phyloP scores from a whole-genome alignment of 2,329 filamentous ascomycete species.

The Microdochium nivale region DNA sequence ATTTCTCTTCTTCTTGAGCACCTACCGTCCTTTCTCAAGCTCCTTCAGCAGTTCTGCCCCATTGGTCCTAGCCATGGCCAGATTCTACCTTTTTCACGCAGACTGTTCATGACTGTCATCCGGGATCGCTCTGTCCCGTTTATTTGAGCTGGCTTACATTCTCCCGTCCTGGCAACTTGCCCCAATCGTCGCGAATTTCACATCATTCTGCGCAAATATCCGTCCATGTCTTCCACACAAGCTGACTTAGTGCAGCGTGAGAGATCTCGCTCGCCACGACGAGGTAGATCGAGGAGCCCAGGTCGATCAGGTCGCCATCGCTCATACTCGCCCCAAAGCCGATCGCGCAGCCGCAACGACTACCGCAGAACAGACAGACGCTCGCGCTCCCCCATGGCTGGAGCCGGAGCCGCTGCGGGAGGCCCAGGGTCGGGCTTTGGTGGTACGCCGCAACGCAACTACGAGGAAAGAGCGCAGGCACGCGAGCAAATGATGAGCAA shows the following conservation, averaged over 20 bases:
- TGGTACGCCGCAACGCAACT: constrained; percentile 63
- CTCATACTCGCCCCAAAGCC: constrained; percentile 71
- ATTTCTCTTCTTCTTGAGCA: not conserved
- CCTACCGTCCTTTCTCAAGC: not conserved
- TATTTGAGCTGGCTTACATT: not conserved
- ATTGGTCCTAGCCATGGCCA: not conserved
- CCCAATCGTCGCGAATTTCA: constrained; percentile 1
- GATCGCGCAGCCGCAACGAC: constrained; percentile 70
- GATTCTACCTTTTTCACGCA: not conserved
- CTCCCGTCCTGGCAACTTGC: not conserved
- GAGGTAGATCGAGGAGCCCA: constrained; percentile 77
- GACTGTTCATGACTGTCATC: too few relatives aligned
- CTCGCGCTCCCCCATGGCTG: constrained; percentile 83
- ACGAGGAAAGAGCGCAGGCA: constrained; percentile 73
- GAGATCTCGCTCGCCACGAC: constrained; percentile 70
- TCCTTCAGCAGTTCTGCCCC: not conserved
- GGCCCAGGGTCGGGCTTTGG: constrained; percentile 60
- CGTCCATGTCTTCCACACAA: constrained; percentile 10
- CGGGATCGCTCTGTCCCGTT: not conserved
- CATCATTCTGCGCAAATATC: constrained; percentile 9
- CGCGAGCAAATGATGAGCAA: constrained; percentile 96
- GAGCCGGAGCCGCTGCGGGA: constrained; percentile 58
- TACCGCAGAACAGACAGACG: constrained; percentile 67
- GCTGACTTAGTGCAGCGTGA: constrained; percentile 57
- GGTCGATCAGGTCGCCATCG: constrained; percentile 60